Conservation (phyloP, 495 filamentous ascomycete species). For the Aspergillus nidulans region DNA sequence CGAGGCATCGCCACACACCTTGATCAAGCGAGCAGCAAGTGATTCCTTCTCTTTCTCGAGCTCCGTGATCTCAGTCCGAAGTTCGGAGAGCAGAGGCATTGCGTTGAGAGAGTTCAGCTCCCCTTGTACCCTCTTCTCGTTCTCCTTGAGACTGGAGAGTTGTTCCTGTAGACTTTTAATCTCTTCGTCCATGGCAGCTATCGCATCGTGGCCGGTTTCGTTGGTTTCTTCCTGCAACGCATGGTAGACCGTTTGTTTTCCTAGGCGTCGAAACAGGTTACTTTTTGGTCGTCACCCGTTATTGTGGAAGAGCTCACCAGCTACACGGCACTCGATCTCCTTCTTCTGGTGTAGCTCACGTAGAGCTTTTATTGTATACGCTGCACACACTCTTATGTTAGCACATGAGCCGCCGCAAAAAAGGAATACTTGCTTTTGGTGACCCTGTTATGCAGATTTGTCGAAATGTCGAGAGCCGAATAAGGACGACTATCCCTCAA, state of each 20-base stretch:
- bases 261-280: conserved; percentile 21
- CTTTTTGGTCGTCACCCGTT: not conserved
- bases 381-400: conserved; percentile 23
- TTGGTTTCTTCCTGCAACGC: conserved; percentile 49
- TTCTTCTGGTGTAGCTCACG: conserved; percentile 60
- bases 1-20: conserved; percentile 24
- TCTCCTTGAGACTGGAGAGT: conserved; percentile 42
- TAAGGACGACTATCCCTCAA: conserved; percentile 50
- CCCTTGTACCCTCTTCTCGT: conserved; percentile 48
- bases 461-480: conserved; percentile 60
- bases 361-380: conserved; percentile 57
- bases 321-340: conserved; percentile 52
- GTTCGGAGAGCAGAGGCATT: conserved; percentile 49
- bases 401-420: not conserved
- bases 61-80: conserved; percentile 39
- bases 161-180: conserved; percentile 48
- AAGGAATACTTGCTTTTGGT: conserved; percentile 48
- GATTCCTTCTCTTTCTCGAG: conserved; percentile 45
- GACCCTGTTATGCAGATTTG: conserved; percentile 65
- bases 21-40: conserved; percentile 35
- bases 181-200: conserved; percentile 44
- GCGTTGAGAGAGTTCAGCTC: conserved; percentile 45
- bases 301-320: conserved; percentile 36
- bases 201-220: conserved; percentile 37
- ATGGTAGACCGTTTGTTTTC: conserved; percentile 64